Evolutionary conservation across 306 rosid species (phyloP), one percentile per base, ranked within the genome.

Genomic region (Acacia confusa): DNA sequence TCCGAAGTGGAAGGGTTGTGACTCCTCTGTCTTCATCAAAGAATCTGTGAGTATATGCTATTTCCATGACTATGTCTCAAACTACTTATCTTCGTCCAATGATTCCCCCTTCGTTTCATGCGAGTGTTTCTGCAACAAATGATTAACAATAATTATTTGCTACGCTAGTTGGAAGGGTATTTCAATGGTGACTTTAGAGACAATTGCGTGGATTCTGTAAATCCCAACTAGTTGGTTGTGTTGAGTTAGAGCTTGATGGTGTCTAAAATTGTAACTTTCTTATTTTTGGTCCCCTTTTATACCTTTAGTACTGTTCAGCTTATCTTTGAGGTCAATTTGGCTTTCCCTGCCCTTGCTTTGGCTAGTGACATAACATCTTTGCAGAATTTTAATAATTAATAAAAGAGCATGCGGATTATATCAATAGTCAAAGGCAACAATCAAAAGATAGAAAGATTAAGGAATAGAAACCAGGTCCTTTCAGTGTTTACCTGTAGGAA

Each of bases 1-100:
- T 86, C 99, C 99, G 25, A 91, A 94, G 77, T 93, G 99, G 98
- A 91, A 92, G 84, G 98, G 98, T 36, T 92, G 97, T 19, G 82
- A 81, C 61, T 93, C 99, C 15, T 94, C 97, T 2, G 94, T 92
- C 32, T 96, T 94, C 80, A 85, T 94, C 79, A 78, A 88, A 57
- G 98, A 96, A 90, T 91, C 99, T 87, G 98, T 96, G 79, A 92
- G 99, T 84, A 71, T 70, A 66, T 28, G 11, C 60, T 63, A 32
- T 67, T 6, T 10, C 11, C 64, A 22, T 60, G 64, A 1, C 5
- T 65, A 22, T 70, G 6, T 22, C 41, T 5, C 24, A 38, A 32
- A 4, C 75, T 38, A 4, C 66, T 12, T 14, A 48, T 48, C 17
- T 28, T 28, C 44, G 16, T 17, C 43, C 20, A 27, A 4, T 27